phyloP scores from a whole-genome alignment of 306 rosid genomes.

The Vigna angularis region DNA sequence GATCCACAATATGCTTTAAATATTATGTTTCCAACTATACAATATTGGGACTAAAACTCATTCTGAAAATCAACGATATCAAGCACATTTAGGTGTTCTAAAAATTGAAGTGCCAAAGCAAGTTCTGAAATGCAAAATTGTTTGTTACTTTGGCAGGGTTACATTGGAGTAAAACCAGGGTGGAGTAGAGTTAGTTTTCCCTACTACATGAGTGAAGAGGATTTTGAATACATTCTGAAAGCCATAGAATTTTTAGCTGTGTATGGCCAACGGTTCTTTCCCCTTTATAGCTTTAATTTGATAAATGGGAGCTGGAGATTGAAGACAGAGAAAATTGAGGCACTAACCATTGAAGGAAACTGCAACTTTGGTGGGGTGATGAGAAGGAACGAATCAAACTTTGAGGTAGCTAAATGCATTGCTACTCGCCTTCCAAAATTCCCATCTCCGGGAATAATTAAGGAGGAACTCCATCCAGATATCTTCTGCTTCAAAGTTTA shows the following conservation, averaged over 20 bases:
- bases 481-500: conserved; percentile 61
- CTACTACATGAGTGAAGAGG: conserved; percentile 74
- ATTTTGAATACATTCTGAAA: conserved; percentile 72
- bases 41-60: background rate
- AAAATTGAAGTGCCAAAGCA: background rate
- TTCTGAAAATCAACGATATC: background rate
- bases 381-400: conserved; percentile 39
- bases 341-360: conserved; percentile 46
- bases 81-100: background rate
- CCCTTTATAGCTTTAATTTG: conserved; percentile 65
- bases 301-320: conserved; percentile 69
- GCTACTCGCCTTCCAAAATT: conserved; percentile 67
- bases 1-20: background rate
- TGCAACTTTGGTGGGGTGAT: conserved; percentile 27
- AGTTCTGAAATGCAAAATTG: background rate
- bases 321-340: conserved; percentile 55
- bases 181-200: conserved; percentile 94
- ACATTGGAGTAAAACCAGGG: conserved; percentile 81
- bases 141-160: conserved; percentile 54
- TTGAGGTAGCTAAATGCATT: conserved; percentile 57
- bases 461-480: conserved; percentile 50
- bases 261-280: conserved; percentile 80
- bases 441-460: conserved; percentile 57
- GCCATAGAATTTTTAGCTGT: conserved; percentile 80
- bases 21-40: background rate